Base-by-base conservation (phyloP, 2,329 filamentous ascomycete genomes). In the Apiospora hydei region DNA sequence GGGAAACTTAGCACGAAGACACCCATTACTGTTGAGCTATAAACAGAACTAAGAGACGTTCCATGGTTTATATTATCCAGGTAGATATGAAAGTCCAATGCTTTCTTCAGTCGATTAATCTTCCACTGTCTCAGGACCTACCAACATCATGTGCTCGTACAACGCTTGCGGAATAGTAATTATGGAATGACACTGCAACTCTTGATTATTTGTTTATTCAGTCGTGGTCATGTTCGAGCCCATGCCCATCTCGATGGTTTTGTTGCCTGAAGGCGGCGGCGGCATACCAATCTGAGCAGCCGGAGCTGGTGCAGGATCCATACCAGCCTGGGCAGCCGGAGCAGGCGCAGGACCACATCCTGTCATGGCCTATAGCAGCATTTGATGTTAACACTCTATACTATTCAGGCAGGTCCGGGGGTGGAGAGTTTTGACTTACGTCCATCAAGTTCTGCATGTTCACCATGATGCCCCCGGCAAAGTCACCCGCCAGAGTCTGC, bases 1-100 rank as follows among this genome's bases (percentile, higher is more conserved):
- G 87, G 87, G 2, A 85, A 82, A 73, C 78, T 88, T 53, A 84
- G 83, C 41, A 86, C 83, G 69, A 81, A 78, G 51, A 61, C 73
- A 16, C 79, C 80, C 24, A 72, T 81, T 44, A 78, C 78, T 10
- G 72, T 81, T 30, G 66, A 68, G 4, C 26, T 68, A 11, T 68
- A 68, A 41, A 64, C 34, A 64, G 14, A 64, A n/a, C 5, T n/a
- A 64, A 34, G 18, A 18, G 30, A 41, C 8, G n/a, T 4, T 51
- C 49, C n/a, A 26, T 6, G n/a, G 11, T 51, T 51, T 26, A 51
- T 26, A 24, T 26, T 14, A 51, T 14, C 24, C n/a, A 8, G 4
- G 2, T 10, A 51, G 49, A 14, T 51, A 51, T 11, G 49, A 51
- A 51, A 26, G 14, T 14, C 49, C 49, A 14, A 51, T 14, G 24